Evolutionary conservation across 1,284 basidiomycete genomes (phyloP), one percentile per base, ranked within the genome.

Genomic region (Blastosporella zonata): DNA sequence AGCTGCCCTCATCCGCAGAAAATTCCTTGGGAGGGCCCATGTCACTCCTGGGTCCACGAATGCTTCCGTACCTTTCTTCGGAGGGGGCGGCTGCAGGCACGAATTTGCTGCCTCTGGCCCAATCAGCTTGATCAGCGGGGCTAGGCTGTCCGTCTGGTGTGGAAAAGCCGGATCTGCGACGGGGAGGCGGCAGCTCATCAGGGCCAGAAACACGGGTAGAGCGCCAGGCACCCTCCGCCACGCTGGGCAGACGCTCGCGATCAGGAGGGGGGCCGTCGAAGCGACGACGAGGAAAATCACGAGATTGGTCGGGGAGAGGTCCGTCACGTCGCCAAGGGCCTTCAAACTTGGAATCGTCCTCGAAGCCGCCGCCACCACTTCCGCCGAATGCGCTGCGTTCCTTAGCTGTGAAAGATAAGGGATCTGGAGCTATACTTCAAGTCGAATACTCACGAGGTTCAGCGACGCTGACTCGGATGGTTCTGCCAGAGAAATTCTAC

Each of bases 401-500:
- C 65, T 90, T 93, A 44, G 87, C 88, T 91, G 56, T 9, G 37
- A 35, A 36, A 17, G 20, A 20, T 37, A 47, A 47, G 38, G 53
- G 31, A 48, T 52, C 46, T 46, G 34, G 42, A 38, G 37, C 22
- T 23, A 18, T 46, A 50, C 25, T 28, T 17, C 43, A 47, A 38
- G 27, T 40, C 13, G 21, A 31, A 1, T n/a, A 80, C 87, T 76
- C 67, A 92, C 93, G 90, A 55, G 96, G 88, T 64, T 99, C 97
- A 15, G 97, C 97, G 36, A 99, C 95, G 67, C 89, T 93, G 52
- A 98, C 84, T 49, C 96, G 82, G 55, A 99, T 78, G 20, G 78
- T 82, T 54, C 97, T 80, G 38, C 89, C 90, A 27, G 82, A 83
- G 44, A 99, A 73, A 58, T 69, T 72, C 87, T 90, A 50, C 22